Evolutionary conservation across 139 green algal genomes (phyloP), one percentile per base, ranked within the genome.

Genomic region (Micractinium conductrix): DNA sequence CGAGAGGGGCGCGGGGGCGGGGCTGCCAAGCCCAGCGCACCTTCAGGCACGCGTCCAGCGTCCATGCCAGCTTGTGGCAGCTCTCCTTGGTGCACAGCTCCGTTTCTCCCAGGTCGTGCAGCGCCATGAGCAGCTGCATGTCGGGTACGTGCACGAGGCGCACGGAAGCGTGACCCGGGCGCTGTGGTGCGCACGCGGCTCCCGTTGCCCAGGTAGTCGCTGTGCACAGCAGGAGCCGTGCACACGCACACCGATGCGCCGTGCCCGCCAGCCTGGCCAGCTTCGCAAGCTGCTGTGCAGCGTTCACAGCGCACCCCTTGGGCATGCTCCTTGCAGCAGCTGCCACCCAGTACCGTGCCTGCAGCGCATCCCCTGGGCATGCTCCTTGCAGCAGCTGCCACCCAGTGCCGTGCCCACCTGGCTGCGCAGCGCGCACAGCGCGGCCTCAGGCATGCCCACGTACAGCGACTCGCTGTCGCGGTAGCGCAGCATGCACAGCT

Each of bases 91-190:
- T 42, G 72, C 81, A 85, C 44, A 92, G 63, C 78, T 91, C 84
- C 1, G 70, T 84, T 63, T 83, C 74, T 9, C 86, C 86, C 17
- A 72, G 85, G 82, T 97, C 94, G 80, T 97, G 94, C 44, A 97
- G 90, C 60, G 88, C 87, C 94, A 97, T 97, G 40, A 97, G 90
- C 80, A 97, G 91, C 88, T 96, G 87, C 58, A 28, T 21, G 37
- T n/a, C n/a, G n/a, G n/a, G n/a, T n/a, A n/a, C n/a, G n/a, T n/a
- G n/a, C n/a, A n/a, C n/a, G n/a, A n/a, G n/a, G n/a, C n/a, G n/a
- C n/a, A n/a, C n/a, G n/a, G n/a, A n/a, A n/a, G n/a, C n/a, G n/a
- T n/a, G n/a, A n/a, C n/a, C n/a, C n/a, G n/a, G n/a, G n/a, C n/a
- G n/a, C n/a, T n/a, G n/a, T n/a, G n/a, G n/a, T n/a, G n/a, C n/a